These are phyloP conservation scores for Botryotinia convoluta DNA, from an alignment of 2,329 filamentous ascomycete genomes.

Conservation along the genomic window DNA sequence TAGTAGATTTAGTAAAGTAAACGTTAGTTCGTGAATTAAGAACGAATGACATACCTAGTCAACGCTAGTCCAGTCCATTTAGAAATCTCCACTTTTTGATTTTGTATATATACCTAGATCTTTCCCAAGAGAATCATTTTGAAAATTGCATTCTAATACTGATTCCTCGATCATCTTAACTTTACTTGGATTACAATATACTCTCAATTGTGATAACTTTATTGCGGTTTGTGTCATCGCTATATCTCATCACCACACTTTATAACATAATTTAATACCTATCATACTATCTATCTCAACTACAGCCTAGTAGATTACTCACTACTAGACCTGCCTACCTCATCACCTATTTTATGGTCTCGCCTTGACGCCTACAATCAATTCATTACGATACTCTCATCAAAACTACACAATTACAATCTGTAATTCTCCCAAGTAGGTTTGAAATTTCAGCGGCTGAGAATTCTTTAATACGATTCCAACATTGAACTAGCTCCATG, in stretches of 20 bases:
- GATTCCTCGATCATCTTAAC: no score
- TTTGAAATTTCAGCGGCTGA: neutral
- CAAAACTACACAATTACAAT: neutral
- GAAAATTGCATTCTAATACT: neutral
- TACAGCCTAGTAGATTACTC: no score
- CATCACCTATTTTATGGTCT: neutral
- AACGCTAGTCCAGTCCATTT: neutral
- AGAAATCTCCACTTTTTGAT: neutral
- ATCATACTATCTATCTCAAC: no score
- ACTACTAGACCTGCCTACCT: no score
- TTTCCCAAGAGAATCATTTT: no score
- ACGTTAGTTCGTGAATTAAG: neutral
- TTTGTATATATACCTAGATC: neutral
- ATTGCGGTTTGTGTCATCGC: no score
- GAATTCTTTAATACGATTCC: accelerated
- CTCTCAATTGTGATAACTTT: no score
- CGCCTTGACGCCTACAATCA: neutral
- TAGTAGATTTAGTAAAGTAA: neutral
- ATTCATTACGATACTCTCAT: neutral
- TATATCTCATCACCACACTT: no score
- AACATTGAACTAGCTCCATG: neutral
- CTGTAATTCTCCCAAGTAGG: neutral
- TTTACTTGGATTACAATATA: no score
- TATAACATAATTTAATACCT: no score
- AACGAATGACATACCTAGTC: neutral